Conservation (phyloP, 2,329 filamentous ascomycete genomes). For the Metarhizium robertsii region DNA sequence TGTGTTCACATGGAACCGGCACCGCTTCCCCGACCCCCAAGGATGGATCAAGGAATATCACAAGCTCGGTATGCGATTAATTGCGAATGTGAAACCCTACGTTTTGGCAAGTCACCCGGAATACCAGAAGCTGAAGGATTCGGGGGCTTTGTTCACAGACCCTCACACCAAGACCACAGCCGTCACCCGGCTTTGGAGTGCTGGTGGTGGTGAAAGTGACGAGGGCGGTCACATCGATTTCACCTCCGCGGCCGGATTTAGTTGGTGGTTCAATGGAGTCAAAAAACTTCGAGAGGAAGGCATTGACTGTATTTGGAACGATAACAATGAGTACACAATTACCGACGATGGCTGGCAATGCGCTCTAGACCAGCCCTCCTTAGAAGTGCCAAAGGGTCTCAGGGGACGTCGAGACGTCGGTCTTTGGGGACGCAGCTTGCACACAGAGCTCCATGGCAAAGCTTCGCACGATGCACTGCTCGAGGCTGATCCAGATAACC, state of each 20-base stretch:
- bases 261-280: constrained; percentile 65
- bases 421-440: constrained; percentile 58
- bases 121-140: constrained; percentile 49
- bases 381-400: constrained; percentile 20
- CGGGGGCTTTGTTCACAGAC: constrained; percentile 56
- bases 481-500: constrained; percentile 44
- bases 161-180: constrained; percentile 41
- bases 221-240: constrained; percentile 67
- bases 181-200: constrained; percentile 59
- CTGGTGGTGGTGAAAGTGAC: constrained; percentile 57
- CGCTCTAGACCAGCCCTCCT: constrained; percentile 35
- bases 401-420: constrained; percentile 43
- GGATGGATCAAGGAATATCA: constrained; percentile 55
- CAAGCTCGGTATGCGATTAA: constrained; percentile 52
- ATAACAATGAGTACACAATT: constrained; percentile 68
- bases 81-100: constrained; percentile 68
- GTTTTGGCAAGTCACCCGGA: constrained; percentile 57
- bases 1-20: constrained; percentile 50
- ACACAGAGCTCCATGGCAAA: constrained; percentile 64
- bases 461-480: constrained; percentile 59
- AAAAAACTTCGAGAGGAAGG: constrained; percentile 51
- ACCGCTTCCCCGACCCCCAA: constrained; percentile 60
- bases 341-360: constrained; percentile 57
- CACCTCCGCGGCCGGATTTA: constrained; percentile 54
- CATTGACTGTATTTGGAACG: constrained; percentile 70